A percentile compares a stretch with the other conserved stretches of the same genome.
These are phyloP conservation scores for Diplotaxis tenuifolia DNA, from an alignment of 345 rosid genomes.

Conservation along the genomic window DNA sequence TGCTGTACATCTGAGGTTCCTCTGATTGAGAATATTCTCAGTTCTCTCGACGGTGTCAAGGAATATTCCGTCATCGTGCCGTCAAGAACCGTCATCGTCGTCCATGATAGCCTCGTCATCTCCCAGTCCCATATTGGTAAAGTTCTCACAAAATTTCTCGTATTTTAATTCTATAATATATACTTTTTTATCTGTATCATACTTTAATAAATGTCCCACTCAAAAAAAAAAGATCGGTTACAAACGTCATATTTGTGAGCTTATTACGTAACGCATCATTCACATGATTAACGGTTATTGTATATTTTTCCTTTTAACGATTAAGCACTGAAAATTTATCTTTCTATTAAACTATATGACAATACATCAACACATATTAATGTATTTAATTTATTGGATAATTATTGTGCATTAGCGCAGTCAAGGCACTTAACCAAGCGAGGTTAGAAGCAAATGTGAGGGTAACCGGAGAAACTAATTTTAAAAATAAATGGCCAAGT, in stretches of 20 bases:
- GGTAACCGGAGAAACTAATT: slow-evolving; percentile 49
- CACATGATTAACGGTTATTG: slow-evolving; percentile 12
- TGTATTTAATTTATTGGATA: background rate
- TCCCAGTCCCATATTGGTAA: slow-evolving; percentile 83
- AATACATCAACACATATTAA: background rate
- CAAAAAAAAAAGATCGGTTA: background rate
- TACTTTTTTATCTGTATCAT: background rate
- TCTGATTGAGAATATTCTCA: slow-evolving; percentile 61
- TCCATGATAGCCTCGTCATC: slow-evolving; percentile 66
- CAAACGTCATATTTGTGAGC: background rate
- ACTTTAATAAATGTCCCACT: slow-evolving; percentile 7
- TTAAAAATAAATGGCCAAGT: slow-evolving; percentile 82
- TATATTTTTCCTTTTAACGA: background rate
- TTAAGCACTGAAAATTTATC: background rate
- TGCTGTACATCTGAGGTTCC: slow-evolving; percentile 94
- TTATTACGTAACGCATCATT: slow-evolving; percentile 20
- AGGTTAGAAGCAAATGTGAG: slow-evolving; percentile 78
- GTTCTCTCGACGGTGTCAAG: slow-evolving; percentile 60
- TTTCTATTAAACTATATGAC: background rate
- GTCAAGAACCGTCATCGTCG: slow-evolving; percentile 75
- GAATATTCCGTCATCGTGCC: slow-evolving; percentile 72
- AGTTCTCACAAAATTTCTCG: background rate
- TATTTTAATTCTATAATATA: background rate
- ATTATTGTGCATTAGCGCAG: slow-evolving; percentile 37
- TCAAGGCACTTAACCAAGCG: slow-evolving; percentile 77